Conservation (phyloP, 129 eudicot genomes). For the Flaveria bidentis region DNA sequence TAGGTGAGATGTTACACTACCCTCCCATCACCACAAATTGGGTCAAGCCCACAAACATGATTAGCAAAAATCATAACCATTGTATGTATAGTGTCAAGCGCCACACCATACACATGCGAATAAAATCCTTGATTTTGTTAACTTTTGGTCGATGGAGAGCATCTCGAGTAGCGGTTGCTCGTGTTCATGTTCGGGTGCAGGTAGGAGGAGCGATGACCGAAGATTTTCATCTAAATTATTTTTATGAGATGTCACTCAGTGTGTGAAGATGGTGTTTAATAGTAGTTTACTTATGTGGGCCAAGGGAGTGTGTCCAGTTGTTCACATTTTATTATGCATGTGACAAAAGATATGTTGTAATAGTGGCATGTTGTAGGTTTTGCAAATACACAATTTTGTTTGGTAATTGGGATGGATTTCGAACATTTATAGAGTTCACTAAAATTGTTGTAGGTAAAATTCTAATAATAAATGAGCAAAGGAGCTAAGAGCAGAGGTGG, state of each 20-base stretch:
- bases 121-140: constrained; percentile 60
- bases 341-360: background rate
- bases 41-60: constrained; percentile 40
- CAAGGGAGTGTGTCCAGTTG: no score
- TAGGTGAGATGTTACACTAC: background rate
- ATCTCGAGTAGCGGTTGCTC: constrained; percentile 30
- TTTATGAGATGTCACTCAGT: constrained; percentile 13
- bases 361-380: background rate
- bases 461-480: no score
- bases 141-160: constrained; percentile 64
- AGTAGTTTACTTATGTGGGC: background rate
- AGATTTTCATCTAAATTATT: constrained; percentile 26
- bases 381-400: background rate
- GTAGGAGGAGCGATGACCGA: constrained; percentile 47
- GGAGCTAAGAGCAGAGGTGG: no score
- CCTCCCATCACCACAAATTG: constrained; percentile 61
- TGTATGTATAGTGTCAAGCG: constrained; percentile 72
- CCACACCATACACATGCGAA: constrained; percentile 70
- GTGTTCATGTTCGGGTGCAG: constrained; percentile 3
- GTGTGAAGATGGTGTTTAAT: background rate
- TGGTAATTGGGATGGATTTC: no score
- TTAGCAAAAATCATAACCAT: constrained; percentile 92
- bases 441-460: no score
- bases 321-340: background rate
- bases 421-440: no score